phyloP scores from a whole-genome alignment of 2,329 filamentous ascomycete species.

The Aspergillus brunneoviolaceus region DNA sequence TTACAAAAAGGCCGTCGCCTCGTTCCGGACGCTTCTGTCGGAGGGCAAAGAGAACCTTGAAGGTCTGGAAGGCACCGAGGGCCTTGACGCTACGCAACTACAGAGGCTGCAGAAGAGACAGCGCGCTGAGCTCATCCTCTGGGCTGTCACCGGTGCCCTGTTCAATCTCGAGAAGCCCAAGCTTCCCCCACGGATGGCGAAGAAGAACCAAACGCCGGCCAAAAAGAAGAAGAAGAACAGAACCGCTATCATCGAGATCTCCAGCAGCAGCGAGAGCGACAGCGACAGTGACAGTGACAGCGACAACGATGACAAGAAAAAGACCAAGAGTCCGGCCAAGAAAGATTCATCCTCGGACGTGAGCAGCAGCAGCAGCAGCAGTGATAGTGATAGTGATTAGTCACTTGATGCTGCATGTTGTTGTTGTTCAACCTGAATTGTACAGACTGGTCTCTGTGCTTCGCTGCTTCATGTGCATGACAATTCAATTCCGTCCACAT shows the following conservation, averaged over 20 bases:
- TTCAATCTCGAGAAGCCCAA: slow-evolving; percentile 28
- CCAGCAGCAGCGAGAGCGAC: slow-evolving; percentile 42
- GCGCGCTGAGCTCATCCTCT: slow-evolving; percentile 41
- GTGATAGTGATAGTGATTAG: slow-evolving; percentile 17
- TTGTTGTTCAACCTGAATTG: neutral
- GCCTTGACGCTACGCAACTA: slow-evolving; percentile 24
- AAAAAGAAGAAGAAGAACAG: slow-evolving; percentile 46
- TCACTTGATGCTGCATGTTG: neutral
- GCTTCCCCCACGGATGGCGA: slow-evolving; percentile 24
- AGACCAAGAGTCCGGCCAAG: slow-evolving; percentile 6
- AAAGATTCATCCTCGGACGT: slow-evolving; percentile 16
- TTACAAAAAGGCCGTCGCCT: slow-evolving; percentile 55
- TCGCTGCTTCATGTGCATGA: neutral
- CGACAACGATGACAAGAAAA: slow-evolving; percentile 24
- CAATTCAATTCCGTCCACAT: neutral
- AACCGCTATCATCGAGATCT: slow-evolving; percentile 43
- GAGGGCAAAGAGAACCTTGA: slow-evolving; percentile 28
- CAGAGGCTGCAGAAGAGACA: slow-evolving; percentile 37
- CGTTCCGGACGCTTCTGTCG: slow-evolving; percentile 40
- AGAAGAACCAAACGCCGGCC: slow-evolving; percentile 17
- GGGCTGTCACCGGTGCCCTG: slow-evolving; percentile 31
- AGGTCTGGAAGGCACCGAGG: slow-evolving; percentile 18
- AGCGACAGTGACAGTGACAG: slow-evolving; percentile 29
- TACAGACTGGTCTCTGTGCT: neutral
- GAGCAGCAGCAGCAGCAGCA: slow-evolving; percentile 19